These are phyloP conservation scores for Orychophragmus violaceus DNA, from an alignment of 345 rosid genomes.

Conservation along the genomic window DNA sequence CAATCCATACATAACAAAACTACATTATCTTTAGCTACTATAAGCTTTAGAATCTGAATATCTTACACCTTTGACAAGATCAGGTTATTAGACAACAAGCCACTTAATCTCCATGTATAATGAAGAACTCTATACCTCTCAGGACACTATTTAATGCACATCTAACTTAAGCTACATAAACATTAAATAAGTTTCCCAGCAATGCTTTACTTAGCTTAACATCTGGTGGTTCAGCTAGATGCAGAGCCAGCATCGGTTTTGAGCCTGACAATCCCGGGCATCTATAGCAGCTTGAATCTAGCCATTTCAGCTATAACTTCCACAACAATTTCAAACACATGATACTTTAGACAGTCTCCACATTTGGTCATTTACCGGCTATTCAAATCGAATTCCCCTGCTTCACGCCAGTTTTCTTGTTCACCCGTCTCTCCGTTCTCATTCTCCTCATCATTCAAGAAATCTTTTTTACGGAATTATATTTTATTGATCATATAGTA, in stretches of 20 bases:
- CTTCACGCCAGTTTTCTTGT: too few species aligned
- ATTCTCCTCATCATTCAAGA: constrained; percentile 90
- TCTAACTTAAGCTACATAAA: constrained; percentile 1
- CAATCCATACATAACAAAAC: neutral
- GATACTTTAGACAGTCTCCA: neutral
- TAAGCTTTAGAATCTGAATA: too few species aligned
- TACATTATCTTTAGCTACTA: too few species aligned
- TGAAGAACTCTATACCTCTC: neutral
- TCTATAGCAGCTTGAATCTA: constrained; percentile 1
- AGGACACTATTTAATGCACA: neutral
- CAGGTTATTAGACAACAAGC: too few species aligned
- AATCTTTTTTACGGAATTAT: too few species aligned
- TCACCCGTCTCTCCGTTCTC: too few species aligned
- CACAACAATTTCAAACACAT: neutral
- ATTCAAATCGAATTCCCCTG: too few species aligned
- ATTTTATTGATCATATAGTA: too few species aligned
- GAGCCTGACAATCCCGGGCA: neutral
- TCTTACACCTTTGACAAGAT: too few species aligned
- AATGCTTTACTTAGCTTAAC: constrained; percentile 2
- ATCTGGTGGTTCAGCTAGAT: neutral
- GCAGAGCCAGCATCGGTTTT: neutral
- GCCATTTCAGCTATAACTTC: neutral
- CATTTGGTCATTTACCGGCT: constrained; percentile 36
- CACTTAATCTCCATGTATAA: too few species aligned
- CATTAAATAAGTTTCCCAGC: neutral